These are phyloP conservation scores for Penicillium sp. DNA, from an alignment of 2,329 filamentous ascomycete species.

Conservation along the genomic window DNA sequence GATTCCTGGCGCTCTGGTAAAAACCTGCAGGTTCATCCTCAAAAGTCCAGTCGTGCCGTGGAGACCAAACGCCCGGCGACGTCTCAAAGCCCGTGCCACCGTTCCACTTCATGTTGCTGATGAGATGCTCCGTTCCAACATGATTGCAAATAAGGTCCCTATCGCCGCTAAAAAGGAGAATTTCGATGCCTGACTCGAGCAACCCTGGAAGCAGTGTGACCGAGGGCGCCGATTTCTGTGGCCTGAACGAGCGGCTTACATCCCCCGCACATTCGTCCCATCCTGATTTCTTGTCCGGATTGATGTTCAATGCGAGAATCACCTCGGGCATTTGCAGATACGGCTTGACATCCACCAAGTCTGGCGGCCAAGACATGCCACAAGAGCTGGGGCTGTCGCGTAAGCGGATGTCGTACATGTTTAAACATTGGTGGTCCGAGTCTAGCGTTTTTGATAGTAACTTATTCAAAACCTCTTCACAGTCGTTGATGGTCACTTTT, in stretches of 20 bases:
- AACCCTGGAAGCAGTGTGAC: constrained; percentile 77
- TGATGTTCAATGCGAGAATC: constrained; percentile 78
- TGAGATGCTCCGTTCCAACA: constrained; percentile 87
- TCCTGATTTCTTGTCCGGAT: constrained; percentile 78
- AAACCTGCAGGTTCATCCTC: constrained; percentile 86
- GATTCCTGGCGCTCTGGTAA: constrained; percentile 91
- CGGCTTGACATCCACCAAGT: constrained; percentile 75
- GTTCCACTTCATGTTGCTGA: constrained; percentile 90
- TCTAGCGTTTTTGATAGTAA: constrained; percentile 71
- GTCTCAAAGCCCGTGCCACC: constrained; percentile 89
- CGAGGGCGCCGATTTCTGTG: constrained; percentile 73
- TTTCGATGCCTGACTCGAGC: constrained; percentile 71
- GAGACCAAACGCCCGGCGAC: constrained; percentile 84
- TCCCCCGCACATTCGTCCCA: constrained; percentile 89
- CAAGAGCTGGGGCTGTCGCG: constrained; percentile 80
- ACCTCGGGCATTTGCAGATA: constrained; percentile 88
- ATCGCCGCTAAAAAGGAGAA: constrained; percentile 89
- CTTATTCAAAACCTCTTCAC: constrained; percentile 76
- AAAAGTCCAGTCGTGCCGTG: constrained; percentile 92
- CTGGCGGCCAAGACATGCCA: constrained; percentile 97
- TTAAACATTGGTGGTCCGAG: constrained; percentile 68
- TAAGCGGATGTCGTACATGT: constrained; percentile 97
- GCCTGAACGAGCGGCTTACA: constrained; percentile 74
- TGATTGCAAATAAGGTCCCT: constrained; percentile 98
- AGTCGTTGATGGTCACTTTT: constrained; percentile 70